Evolutionary conservation across 129 eudicot genomes (phyloP), one percentile per base, ranked within the genome.

Genomic region (Escallonia rubra): DNA sequence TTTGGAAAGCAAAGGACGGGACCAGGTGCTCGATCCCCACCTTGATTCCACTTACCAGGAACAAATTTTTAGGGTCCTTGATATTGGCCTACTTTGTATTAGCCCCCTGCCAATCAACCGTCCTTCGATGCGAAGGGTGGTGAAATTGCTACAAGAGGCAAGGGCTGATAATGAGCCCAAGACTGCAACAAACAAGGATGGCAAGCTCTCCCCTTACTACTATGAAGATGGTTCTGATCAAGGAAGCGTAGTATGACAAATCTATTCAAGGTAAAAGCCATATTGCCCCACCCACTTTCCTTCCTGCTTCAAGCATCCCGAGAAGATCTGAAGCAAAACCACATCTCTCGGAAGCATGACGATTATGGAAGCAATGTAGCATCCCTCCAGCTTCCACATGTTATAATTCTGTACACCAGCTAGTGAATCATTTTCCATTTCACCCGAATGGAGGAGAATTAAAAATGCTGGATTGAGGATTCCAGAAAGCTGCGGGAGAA

Each of bases 121-220:
- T 9, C 98, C 98, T 39, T 88, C 98, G 2, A 88, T 92, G 98
- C 82, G 96, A 13, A 70, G 86, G 43, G 89, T 88, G 39, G 98
- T 88, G 51, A 81, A 83, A 53, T 76, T 86, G 89, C 85, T 92
- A 64, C 87, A 72, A 70, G 95, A 88, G 70, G 76, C 76, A 44
- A 68, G 57, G 2, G 65, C 74, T 16, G 73, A 69, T 40, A 64
- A 9, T 48, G 75, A 68, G 79, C 71, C 72, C 60, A 72, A 41
- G 52, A 38, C 59, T 42, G 65, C 41, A 41, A 23, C 34, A 23
- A 64, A 67, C 14, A 72, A 72, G 57, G 80, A 81, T 51, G 83
- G 68, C 61, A 73, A 73, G 5, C 66, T 68, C 6, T 72, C 83
- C 15, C 86, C 89, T 39, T 66, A 71, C 56, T 76, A 65, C 48